These are phyloP conservation scores for Hypomontagnella monticulosa DNA, from an alignment of 495 filamentous ascomycete genomes.

Conservation along the genomic window DNA sequence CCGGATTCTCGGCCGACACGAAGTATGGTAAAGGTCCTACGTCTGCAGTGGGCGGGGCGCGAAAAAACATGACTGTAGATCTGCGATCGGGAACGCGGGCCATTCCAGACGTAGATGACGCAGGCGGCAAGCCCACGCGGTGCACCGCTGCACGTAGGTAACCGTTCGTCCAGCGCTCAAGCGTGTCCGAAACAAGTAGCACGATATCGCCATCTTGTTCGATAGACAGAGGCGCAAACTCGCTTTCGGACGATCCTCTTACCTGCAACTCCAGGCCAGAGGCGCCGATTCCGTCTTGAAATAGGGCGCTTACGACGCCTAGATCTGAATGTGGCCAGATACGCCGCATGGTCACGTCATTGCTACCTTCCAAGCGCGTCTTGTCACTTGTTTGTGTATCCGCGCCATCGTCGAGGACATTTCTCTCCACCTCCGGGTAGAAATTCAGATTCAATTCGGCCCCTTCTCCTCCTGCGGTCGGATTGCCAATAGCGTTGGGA, in stretches of 20 bases:
- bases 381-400: neutral
- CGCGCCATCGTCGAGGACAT: neutral
- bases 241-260: slow-evolving; percentile 46
- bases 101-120: no score
- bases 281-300: slow-evolving; percentile 51
- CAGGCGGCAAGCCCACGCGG: slow-evolving; percentile 18
- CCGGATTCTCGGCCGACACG: slow-evolving; percentile 7
- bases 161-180: slow-evolving; percentile 39
- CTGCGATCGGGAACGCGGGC: neutral
- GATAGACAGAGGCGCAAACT: slow-evolving; percentile 54
- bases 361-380: no score
- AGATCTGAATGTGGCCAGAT: slow-evolving; percentile 55
- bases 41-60: slow-evolving; percentile 1
- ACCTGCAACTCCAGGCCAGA: slow-evolving; percentile 60
- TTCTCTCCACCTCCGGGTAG: slow-evolving; percentile 6
- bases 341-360: slow-evolving; percentile 1
- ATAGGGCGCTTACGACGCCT: slow-evolving; percentile 54
- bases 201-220: slow-evolving; percentile 54
- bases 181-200: slow-evolving; percentile 58
- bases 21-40: slow-evolving; percentile 1
- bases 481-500: neutral
- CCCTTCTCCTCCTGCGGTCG: neutral
- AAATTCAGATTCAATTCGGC: slow-evolving; percentile 5
- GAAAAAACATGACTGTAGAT: slow-evolving; percentile 7
- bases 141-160: slow-evolving; percentile 21